Evolutionary conservation across 345 rosid species (phyloP), one percentile per base, ranked within the genome.

Genomic region (Populus nigra): DNA sequence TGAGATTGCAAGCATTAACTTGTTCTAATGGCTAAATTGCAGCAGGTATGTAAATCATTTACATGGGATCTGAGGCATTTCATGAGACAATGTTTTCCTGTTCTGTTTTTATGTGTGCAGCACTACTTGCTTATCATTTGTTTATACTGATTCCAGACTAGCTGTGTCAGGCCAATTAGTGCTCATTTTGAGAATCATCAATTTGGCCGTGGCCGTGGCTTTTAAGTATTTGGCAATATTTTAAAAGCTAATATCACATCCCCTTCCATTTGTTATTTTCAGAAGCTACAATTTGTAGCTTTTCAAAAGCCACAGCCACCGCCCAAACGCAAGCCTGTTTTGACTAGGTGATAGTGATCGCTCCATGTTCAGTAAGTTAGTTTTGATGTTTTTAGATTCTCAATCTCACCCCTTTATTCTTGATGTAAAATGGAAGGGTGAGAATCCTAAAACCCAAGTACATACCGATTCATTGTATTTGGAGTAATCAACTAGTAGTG

Each of bases 41-140:
- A n/a, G 67, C 78, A 41, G 76, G 71, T 65, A 8, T 33, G 53
- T 50, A 53, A 63, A 71, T 47, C 23, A 29, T 20, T 38, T 23
- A 35, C 35, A 62, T 20, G 77, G 73, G 68, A 62, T 74, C 38
- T 57, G 29, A 23, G 53, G 74, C 68, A 41, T 25, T 18, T 73
- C 12, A 20, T 39, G 35, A 35, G 65, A n/a, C 35, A 4, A 35
- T 36, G 18, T 55, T 36, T 36, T 39, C 38, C 38, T 23, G 66
- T 31, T 57, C 33, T 8, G 23, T 59, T 27, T 38, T 23, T 27
- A 6, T 15, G 35, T 27, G 15, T n/a, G 35, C 67, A 25, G 65
- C 16, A 15, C 50, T 39, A 3, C 15, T 23, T 36, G 73, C 31
- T 71, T 15, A 29, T 71, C 68, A 65, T 65, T 17, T 31, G 15